Evolutionary conservation across 495 filamentous ascomycete species (phyloP).

Genomic region (Sordaria brevicollis): DNA sequence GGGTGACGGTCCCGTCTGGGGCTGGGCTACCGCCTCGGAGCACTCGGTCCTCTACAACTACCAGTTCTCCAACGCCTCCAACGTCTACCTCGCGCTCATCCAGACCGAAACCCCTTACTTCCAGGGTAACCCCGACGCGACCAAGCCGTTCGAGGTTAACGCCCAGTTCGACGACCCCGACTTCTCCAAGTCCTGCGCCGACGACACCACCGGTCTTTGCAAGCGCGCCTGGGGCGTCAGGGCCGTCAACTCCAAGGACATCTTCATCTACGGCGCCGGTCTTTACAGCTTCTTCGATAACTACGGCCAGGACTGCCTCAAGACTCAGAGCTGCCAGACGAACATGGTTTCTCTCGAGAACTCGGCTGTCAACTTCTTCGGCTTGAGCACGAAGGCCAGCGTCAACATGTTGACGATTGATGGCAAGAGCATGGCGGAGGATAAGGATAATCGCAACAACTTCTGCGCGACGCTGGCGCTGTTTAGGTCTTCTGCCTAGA

Average conservation of each 20-base stretch:
- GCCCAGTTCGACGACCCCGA: constrained; percentile 61
- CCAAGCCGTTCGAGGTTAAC: constrained; percentile 55
- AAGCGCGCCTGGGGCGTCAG: constrained; percentile 81
- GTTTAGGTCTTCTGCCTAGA: constrained; percentile 24
- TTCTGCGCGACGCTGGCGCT: constrained; percentile 69
- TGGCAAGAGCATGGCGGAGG: constrained; percentile 42
- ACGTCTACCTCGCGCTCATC: constrained; percentile 76
- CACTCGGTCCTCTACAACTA: constrained; percentile 86
- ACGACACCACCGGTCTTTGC: constrained; percentile 52
- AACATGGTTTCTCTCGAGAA: constrained; percentile 81
- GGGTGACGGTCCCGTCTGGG: constrained; percentile 50
- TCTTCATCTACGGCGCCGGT: constrained; percentile 68
- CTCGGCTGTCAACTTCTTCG: constrained; percentile 58
- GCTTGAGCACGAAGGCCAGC: constrained; percentile 78
- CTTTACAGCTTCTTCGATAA: constrained; percentile 85
- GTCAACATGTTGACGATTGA: constrained; percentile 71
- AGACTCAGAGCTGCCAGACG: constrained; percentile 66
- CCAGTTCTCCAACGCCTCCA: constrained; percentile 67
- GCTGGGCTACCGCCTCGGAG: constrained; percentile 75
- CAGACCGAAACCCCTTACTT: constrained; percentile 93
- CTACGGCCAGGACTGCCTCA: constrained; percentile 69
- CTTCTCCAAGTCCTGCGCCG: constrained; percentile 52
- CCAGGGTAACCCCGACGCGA: constrained; percentile 72
- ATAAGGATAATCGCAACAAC: constrained; percentile 57
- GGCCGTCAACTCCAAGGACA: constrained; percentile 54